A percentile compares a stretch with the other conserved stretches of the same genome.
Evolutionary conservation across 2,329 filamentous ascomycete genomes (phyloP).

Genomic region (Colletotrichum karsti): DNA sequence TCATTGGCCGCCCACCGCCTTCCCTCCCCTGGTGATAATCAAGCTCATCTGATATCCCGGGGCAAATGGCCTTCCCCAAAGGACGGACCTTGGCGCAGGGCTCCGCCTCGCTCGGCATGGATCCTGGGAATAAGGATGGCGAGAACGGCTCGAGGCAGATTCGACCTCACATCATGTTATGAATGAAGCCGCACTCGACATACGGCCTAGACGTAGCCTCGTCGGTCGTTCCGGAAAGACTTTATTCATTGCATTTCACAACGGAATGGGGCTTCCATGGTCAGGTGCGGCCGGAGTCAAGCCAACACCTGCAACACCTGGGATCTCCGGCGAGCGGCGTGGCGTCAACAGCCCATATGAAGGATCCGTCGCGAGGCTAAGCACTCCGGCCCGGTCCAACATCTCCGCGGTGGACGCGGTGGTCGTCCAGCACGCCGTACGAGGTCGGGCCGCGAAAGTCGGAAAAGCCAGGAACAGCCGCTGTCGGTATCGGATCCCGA

Average conservation of each 20-base stretch:
- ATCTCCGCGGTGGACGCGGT: not conserved
- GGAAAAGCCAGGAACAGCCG: not conserved
- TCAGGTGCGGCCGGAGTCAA: not conserved
- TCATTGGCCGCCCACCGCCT: constrained; percentile 1
- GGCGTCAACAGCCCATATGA: not conserved
- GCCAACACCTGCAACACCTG: not conserved
- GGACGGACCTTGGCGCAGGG: constrained; percentile 1
- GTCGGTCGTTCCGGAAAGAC: not conserved
- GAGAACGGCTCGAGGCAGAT: not conserved
- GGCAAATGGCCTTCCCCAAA: not conserved
- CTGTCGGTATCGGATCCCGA: no score
- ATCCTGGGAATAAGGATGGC: not conserved
- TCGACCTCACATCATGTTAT: not conserved
- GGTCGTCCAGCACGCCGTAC: not conserved
- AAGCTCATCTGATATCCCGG: constrained; percentile 22
- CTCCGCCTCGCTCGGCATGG: constrained; percentile 2
- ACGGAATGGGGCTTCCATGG: not conserved
- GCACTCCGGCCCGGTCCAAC: not conserved
- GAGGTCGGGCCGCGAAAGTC: not conserved
- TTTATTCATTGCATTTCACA: not conserved
- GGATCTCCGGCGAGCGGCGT: not conserved
- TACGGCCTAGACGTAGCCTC: not conserved
- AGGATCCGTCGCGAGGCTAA: constrained; percentile 2
- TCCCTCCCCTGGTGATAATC: not conserved
- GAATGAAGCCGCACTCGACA: no score